A percentile compares a stretch with the other conserved stretches of the same genome.
Conservation (phyloP, 805 yeast genomes). For the Candida berthetii region DNA sequence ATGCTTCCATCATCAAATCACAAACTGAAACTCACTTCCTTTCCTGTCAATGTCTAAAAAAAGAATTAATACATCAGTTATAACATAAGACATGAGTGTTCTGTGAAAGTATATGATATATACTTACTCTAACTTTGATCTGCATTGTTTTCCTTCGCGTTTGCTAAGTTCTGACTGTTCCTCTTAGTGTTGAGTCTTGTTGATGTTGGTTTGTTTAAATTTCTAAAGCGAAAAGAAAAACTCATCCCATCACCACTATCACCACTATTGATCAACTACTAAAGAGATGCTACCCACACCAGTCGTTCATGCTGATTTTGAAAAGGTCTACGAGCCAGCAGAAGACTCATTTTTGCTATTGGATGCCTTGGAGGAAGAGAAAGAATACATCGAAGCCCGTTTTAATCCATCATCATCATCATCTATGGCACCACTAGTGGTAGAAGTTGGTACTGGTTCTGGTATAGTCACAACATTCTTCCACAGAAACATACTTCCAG, state of each 20-base stretch:
- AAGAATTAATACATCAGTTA: no score
- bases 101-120: no score
- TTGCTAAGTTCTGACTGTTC: no score
- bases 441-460: conserved; percentile 90
- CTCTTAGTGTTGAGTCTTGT: neutral
- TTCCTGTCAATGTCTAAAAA: conserved; percentile 66
- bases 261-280: neutral
- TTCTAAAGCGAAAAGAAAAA: neutral
- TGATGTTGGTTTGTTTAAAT: neutral
- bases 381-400: conserved; percentile 23
- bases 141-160: no score
- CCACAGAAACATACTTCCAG: conserved; percentile 47
- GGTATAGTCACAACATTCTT: conserved; percentile 84
- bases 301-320: conserved; percentile 48
- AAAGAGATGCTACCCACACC: conserved; percentile 80
- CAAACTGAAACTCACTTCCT: conserved; percentile 63
- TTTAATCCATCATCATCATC: conserved; percentile 10
- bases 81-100: no score
- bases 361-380: conserved; percentile 70
- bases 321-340: conserved; percentile 88
- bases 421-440: conserved; percentile 42
- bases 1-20: no score
- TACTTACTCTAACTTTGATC: conserved; percentile 54
- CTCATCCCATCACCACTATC: neutral
- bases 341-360: conserved; percentile 86